A percentile compares a stretch with the other conserved stretches of the same genome.
Evolutionary conservation across 2,329 filamentous ascomycete genomes (phyloP).

Genomic region (Penicillium oxalicum): DNA sequence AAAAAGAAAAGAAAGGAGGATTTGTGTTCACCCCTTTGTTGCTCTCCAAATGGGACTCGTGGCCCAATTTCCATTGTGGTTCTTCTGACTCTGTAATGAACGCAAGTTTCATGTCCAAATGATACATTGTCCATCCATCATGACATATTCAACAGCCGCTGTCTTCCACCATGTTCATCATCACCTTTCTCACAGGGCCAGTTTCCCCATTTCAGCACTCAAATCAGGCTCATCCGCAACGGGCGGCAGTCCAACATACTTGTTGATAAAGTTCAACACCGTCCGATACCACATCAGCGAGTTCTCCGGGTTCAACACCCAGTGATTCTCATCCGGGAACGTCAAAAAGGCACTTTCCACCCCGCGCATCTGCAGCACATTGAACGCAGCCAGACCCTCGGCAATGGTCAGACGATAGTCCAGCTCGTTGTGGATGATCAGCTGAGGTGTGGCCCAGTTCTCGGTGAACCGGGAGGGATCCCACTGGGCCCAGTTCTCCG

Average conservation of each 20-base stretch:
- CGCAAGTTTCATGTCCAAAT: no score
- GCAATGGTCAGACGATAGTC: slow-evolving; percentile 84
- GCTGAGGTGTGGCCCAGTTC: slow-evolving; percentile 79
- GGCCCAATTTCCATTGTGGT: no score
- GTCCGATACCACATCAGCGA: slow-evolving; percentile 82
- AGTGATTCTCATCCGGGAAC: slow-evolving; percentile 74
- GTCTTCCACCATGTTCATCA: not conserved
- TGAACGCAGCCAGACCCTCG: slow-evolving; percentile 80
- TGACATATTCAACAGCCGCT: not conserved
- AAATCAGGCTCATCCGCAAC: slow-evolving; percentile 31
- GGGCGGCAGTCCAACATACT: slow-evolving; percentile 49
- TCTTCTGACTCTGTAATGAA: no score
- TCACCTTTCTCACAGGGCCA: slow-evolving; percentile 15
- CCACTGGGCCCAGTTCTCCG: slow-evolving; percentile 51
- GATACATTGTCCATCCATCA: no score
- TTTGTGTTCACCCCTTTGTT: no score
- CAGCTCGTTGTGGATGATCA: slow-evolving; percentile 84
- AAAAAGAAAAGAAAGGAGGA: no score
- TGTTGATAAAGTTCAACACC: slow-evolving; percentile 71
- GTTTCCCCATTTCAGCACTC: slow-evolving; percentile 11
- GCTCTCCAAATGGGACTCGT: no score
- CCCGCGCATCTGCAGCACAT: slow-evolving; percentile 68
- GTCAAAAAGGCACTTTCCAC: slow-evolving; percentile 72
- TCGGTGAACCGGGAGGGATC: slow-evolving; percentile 52
- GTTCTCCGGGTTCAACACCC: slow-evolving; percentile 90